Conservation (phyloP, 2,329 filamentous ascomycete genomes). For the Xylariaceae sp. region DNA sequence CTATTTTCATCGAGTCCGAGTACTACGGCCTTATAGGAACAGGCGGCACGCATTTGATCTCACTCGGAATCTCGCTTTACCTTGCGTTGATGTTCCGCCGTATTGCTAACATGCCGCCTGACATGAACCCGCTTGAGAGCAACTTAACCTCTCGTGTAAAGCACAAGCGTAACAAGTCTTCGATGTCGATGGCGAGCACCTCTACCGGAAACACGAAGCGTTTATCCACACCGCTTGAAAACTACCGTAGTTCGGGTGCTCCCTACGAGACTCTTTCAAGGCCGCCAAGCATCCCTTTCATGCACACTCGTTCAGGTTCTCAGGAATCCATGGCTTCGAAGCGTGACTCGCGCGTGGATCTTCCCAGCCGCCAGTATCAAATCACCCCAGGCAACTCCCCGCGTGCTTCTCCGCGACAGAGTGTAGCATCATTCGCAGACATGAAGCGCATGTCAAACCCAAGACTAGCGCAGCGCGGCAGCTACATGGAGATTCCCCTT, state of each 20-base stretch:
- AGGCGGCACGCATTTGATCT: conserved; percentile 66
- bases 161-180: conserved; percentile 73
- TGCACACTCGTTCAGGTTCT: conserved; percentile 68
- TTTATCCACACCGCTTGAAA: conserved; percentile 44
- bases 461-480: conserved; percentile 35
- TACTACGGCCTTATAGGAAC: conserved; percentile 65
- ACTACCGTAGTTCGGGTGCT: conserved; percentile 40
- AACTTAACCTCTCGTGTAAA: conserved; percentile 67
- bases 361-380: conserved; percentile 55
- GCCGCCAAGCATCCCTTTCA: conserved; percentile 66
- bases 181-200: conserved; percentile 45
- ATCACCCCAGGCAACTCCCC: conserved; percentile 41
- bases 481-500: conserved; percentile 49
- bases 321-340: conserved; percentile 50
- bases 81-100: conserved; percentile 75
- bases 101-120: conserved; percentile 78
- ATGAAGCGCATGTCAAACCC: conserved; percentile 46
- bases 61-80: conserved; percentile 68
- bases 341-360: conserved; percentile 50
- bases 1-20: conserved; percentile 59
- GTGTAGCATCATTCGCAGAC: conserved; percentile 40
- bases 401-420: conserved; percentile 41
- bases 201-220: conserved; percentile 56
- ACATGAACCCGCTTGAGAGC: conserved; percentile 91
- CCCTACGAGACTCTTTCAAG: conserved; percentile 44